Conservation (phyloP, 768 basidiomycete genomes). For the Leucogyrophana mollusca region DNA sequence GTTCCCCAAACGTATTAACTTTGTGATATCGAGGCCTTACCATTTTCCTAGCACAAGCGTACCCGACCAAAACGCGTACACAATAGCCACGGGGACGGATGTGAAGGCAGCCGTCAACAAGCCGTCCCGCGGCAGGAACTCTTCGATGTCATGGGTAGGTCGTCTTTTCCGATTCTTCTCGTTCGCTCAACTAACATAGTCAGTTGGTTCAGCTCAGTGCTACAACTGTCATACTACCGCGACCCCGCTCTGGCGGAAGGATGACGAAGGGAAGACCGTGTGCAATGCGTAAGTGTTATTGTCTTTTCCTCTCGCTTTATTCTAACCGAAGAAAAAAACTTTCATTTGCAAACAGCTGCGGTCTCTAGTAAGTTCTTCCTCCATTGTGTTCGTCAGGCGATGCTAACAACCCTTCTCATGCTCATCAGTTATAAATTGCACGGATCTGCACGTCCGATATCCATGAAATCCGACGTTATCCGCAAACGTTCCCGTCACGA, state of each 20-base stretch:
- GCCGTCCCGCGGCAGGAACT: conserved; percentile 64
- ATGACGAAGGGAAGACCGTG: conserved; percentile 88
- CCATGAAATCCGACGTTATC: conserved; percentile 90
- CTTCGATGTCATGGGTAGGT: conserved; percentile 71
- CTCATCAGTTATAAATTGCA: conserved; percentile 69
- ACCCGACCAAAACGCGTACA: conserved; percentile 89
- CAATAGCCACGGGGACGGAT: conserved; percentile 66
- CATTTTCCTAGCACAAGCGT: conserved; percentile 66
- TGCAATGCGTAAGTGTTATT: conserved; percentile 75
- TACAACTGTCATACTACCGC: conserved; percentile 90
- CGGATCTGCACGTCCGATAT: conserved; percentile 82
- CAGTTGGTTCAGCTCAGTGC: conserved; percentile 64
- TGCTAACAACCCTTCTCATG: neutral
- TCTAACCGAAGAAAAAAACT: conserved; percentile 1
- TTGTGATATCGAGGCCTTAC: conserved; percentile 3
- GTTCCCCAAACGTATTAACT: conserved; percentile 25
- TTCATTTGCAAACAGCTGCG: conserved; percentile 50
- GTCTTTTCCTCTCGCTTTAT: conserved; percentile 5
- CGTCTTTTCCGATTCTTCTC: conserved; percentile 20
- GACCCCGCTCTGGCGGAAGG: conserved; percentile 87
- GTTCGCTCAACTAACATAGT: conserved; percentile 24
- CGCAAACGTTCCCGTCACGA: conserved; percentile 85
- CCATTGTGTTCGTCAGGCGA: conserved; percentile 8
- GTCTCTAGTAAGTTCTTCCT: conserved; percentile 57
- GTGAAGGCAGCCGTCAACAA: conserved; percentile 45